Evolutionary conservation across 2,329 filamentous ascomycete species (phyloP).

Genomic region (Cladophialophora exuberans): DNA sequence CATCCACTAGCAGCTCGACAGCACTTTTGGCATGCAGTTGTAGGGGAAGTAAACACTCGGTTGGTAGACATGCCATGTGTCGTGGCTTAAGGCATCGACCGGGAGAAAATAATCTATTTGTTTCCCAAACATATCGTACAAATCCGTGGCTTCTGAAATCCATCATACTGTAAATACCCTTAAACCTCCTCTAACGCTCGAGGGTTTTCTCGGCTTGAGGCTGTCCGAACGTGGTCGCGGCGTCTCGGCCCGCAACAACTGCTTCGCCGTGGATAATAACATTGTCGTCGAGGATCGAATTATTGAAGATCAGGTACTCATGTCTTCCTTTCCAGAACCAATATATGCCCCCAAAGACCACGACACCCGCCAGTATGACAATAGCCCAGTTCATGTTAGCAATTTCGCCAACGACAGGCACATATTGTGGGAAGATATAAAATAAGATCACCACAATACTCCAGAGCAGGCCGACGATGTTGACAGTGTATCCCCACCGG

Average conservation of each 20-base stretch:
- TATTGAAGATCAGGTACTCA: conserved; percentile 25
- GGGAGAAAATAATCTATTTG: too few species aligned
- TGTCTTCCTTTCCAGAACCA: conserved; percentile 26
- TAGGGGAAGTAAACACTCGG: too few species aligned
- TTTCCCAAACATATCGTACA: too few species aligned
- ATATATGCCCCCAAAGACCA: conserved; percentile 26
- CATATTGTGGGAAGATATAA: conserved; percentile 29
- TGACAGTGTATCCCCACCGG: conserved; percentile 27
- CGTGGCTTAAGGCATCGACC: too few species aligned
- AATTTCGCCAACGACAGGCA: conserved; percentile 25
- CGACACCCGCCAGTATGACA: conserved; percentile 26
- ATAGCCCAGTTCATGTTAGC: conserved; percentile 32
- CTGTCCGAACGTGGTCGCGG: conserved; percentile 18
- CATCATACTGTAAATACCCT: neutral
- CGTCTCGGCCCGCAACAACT: conserved; percentile 20
- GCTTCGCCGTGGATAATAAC: conserved; percentile 25
- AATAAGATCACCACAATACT: conserved; percentile 25
- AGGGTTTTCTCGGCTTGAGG: conserved; percentile 10
- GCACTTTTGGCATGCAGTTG: too few species aligned
- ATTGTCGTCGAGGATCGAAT: conserved; percentile 29
- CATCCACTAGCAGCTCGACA: too few species aligned
- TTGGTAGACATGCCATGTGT: too few species aligned
- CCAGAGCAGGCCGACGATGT: conserved; percentile 26
- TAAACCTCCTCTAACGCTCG: neutral
- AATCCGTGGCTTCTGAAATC: too few species aligned